A percentile compares a stretch with the other conserved stretches of the same genome.
phyloP scores from a whole-genome alignment of 257 asterid genomes.

The Mitragyna speciosa region DNA sequence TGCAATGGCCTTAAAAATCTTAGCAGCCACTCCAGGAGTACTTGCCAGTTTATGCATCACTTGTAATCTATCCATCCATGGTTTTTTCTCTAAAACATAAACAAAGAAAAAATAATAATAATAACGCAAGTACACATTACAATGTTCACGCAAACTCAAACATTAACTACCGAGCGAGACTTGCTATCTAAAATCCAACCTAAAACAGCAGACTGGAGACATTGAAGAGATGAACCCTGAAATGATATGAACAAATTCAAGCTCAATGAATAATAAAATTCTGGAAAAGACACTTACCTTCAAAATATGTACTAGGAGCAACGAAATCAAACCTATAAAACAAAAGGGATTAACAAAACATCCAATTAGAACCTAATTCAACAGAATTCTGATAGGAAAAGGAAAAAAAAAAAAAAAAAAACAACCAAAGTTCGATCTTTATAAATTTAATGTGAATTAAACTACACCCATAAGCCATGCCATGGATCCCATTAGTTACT shows the following conservation, averaged over 20 bases:
- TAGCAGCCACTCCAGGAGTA: constrained; percentile 52
- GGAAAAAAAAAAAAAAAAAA: no score
- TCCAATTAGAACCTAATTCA: not conserved
- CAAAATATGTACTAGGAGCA: constrained; percentile 82
- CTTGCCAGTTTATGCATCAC: constrained; percentile 74
- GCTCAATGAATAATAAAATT: not conserved
- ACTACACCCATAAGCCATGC: not conserved
- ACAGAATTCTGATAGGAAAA: not conserved
- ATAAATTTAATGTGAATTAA: not conserved
- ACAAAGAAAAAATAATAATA: not conserved
- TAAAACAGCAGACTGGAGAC: not conserved
- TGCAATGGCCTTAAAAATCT: constrained; percentile 89
- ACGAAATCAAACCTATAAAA: constrained; percentile 78
- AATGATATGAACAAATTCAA: constrained; percentile 1
- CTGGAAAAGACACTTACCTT: constrained; percentile 41
- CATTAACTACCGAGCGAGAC: no score
- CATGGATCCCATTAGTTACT: not conserved
- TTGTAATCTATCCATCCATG: constrained; percentile 91
- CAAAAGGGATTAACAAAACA: not conserved
- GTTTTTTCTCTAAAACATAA: constrained; percentile 59
- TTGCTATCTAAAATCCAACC: not conserved
- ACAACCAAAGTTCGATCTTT: not conserved
- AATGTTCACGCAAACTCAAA: no score
- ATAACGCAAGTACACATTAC: no score
- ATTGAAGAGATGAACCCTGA: not conserved